These are phyloP conservation scores for Fusarium xylarioides DNA, from an alignment of 2,329 filamentous ascomycete genomes.

Conservation along the genomic window DNA sequence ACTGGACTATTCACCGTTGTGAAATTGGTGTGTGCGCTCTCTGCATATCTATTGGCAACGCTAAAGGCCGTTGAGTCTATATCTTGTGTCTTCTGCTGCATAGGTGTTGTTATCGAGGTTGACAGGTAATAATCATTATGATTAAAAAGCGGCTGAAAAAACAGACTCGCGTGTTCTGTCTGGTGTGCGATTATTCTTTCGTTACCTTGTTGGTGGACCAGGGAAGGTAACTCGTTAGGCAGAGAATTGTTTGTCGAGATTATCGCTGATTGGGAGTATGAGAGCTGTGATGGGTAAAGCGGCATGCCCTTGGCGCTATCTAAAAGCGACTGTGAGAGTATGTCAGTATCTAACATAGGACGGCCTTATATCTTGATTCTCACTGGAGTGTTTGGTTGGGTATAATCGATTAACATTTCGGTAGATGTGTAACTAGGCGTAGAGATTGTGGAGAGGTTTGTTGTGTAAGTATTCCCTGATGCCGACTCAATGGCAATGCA, in stretches of 20 bases:
- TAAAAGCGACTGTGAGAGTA: accelerated
- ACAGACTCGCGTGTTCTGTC: not conserved
- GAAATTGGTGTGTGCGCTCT: not conserved
- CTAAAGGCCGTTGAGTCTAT: accelerated
- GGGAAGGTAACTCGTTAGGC: accelerated
- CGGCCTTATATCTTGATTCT: accelerated
- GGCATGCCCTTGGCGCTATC: accelerated
- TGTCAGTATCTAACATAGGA: not conserved
- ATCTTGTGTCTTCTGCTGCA: accelerated
- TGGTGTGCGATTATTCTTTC: accelerated
- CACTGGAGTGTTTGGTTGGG: not conserved
- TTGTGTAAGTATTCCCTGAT: accelerated
- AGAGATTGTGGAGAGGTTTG: accelerated
- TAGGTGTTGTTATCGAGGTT: accelerated
- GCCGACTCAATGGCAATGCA: accelerated
- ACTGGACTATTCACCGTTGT: no score
- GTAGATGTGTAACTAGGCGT: not conserved
- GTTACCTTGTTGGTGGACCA: accelerated
- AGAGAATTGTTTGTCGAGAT: accelerated
- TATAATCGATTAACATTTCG: accelerated
- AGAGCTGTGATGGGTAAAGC: accelerated
- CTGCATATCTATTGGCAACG: accelerated
- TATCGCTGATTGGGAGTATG: accelerated
- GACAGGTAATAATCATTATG: not conserved
- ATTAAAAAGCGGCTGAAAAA: not conserved